Evolutionary conservation across 345 rosid genomes (phyloP).

Genomic region (Aegle marmelos): DNA sequence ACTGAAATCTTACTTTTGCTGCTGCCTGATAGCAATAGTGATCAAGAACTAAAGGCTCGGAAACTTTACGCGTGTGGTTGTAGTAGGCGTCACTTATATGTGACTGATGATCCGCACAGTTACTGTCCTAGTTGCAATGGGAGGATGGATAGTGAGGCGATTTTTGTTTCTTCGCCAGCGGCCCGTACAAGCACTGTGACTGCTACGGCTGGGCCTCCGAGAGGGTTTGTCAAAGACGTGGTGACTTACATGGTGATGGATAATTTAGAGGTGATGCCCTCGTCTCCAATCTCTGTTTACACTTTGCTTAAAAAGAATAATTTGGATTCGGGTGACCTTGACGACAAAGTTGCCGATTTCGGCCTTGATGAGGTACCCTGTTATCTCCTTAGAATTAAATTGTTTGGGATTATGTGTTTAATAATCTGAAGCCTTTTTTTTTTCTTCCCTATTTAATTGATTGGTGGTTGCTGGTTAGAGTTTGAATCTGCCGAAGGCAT

Average conservation of each 20-base stretch:
- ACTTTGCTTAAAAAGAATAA: constrained; percentile 22
- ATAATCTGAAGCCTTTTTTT: no score
- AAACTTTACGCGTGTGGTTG: background rate
- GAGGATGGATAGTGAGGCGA: background rate
- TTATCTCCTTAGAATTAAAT: no score
- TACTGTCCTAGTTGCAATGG: background rate
- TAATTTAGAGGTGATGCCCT: constrained; percentile 23
- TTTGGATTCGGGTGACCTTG: constrained; percentile 15
- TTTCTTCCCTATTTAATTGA: no score
- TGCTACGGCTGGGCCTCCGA: background rate
- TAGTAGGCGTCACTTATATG: background rate
- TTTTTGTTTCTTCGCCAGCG: background rate
- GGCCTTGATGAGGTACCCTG: no score
- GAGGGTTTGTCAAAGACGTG: constrained; percentile 30
- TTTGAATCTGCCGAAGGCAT: constrained; percentile 18
- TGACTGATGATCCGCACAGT: background rate
- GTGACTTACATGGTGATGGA: constrained; percentile 33
- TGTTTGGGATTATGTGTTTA: no score
- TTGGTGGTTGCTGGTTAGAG: background rate
- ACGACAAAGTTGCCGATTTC: constrained; percentile 7
- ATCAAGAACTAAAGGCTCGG: background rate
- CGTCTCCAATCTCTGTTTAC: constrained; percentile 23
- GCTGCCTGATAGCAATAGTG: background rate
- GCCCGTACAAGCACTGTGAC: background rate
- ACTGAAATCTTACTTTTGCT: background rate